Conservation (phyloP, 345 rosid genomes). For the Clausena lansium region DNA sequence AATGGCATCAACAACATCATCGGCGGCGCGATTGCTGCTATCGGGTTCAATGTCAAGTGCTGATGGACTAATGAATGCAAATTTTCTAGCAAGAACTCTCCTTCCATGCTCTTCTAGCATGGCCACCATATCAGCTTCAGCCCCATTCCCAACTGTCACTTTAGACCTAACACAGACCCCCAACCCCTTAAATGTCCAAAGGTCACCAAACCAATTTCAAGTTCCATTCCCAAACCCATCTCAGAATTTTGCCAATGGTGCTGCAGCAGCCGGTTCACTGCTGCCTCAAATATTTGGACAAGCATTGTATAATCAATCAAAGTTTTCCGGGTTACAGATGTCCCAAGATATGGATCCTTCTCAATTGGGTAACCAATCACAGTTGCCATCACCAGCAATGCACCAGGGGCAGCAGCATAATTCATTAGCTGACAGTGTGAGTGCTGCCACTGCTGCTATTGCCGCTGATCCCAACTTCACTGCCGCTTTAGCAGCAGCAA, state of each 20-base stretch:
- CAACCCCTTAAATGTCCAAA: constrained; percentile 39
- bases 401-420: constrained; percentile 29
- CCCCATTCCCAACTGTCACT: constrained; percentile 95
- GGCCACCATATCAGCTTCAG: constrained; percentile 95
- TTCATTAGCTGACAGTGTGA: constrained; percentile 37
- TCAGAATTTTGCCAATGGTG: constrained; percentile 18
- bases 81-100: constrained; percentile 66
- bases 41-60: constrained; percentile 85
- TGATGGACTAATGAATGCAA: constrained; percentile 68
- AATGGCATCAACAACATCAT: constrained; percentile 90
- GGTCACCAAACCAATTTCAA: constrained; percentile 37
- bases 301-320: constrained; percentile 55
- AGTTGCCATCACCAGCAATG: constrained; percentile 10
- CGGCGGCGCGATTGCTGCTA: constrained; percentile 80
- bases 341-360: constrained; percentile 40
- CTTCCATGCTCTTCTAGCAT: constrained; percentile 91
- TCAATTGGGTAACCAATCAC: constrained; percentile 31
- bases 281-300: constrained; percentile 67
- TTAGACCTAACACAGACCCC: constrained; percentile 70
- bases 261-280: constrained; percentile 32
- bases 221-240: constrained; percentile 42
- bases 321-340: constrained; percentile 62
- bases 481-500: constrained; percentile 67
- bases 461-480: constrained; percentile 64
- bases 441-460: constrained; percentile 48